A percentile compares a stretch with the other conserved stretches of the same genome.
phyloP scores from a whole-genome alignment of 1,284 basidiomycete species.

The Austropuccinia psidii region DNA sequence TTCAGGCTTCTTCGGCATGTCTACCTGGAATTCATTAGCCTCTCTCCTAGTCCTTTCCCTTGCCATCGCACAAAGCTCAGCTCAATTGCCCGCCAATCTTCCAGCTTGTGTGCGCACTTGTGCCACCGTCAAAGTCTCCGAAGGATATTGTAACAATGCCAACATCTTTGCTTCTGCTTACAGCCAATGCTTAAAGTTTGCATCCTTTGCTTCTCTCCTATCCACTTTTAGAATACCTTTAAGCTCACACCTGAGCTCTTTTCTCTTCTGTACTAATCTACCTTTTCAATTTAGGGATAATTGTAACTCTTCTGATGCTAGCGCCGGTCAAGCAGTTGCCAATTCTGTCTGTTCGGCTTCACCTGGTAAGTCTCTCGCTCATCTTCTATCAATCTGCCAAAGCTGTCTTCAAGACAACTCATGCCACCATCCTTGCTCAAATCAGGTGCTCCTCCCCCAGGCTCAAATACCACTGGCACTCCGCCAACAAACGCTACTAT shows the following conservation, averaged over 20 bases:
- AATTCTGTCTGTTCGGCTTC: conserved; percentile 5
- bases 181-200: conserved; percentile 19
- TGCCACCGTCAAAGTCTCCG: conserved; percentile 18
- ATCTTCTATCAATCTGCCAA: background rate
- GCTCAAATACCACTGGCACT: background rate
- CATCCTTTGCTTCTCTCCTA: background rate
- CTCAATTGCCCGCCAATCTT: conserved; percentile 12
- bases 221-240: background rate
- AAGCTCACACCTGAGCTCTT: background rate
- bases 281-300: conserved; percentile 8
- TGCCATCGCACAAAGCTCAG: background rate
- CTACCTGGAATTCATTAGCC: conserved; percentile 5
- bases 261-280: background rate
- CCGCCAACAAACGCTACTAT: background rate
- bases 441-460: background rate
- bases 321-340: background rate
- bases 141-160: conserved; percentile 27
- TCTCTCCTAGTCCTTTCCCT: background rate
- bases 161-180: conserved; percentile 1
- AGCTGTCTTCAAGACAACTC: background rate
- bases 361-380: background rate
- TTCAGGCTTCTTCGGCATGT: too few relatives aligned
- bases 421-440: background rate
- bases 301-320: background rate
- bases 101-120: conserved; percentile 22